A percentile compares a stretch with the other conserved stretches of the same genome.
These are phyloP conservation scores for Trametes maxima DNA, from an alignment of 768 basidiomycete genomes.

Conservation along the genomic window DNA sequence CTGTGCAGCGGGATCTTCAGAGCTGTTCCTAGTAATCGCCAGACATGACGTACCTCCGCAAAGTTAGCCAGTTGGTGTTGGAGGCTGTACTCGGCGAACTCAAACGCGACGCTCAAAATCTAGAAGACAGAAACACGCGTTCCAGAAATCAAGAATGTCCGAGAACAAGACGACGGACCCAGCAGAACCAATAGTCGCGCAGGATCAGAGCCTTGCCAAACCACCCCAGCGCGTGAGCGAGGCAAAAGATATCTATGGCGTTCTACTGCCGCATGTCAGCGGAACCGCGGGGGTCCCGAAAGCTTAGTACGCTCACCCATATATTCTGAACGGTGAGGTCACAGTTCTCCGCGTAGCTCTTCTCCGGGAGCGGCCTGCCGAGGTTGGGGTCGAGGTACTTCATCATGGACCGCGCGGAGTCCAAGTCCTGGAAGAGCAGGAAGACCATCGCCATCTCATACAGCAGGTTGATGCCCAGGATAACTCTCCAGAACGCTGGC, in stretches of 20 bases:
- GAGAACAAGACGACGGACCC: conserved; percentile 51
- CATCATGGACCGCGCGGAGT: conserved; percentile 79
- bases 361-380: conserved; percentile 76
- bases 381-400: conserved; percentile 72
- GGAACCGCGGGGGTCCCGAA: background rate
- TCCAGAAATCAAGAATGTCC: background rate
- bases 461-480: conserved; percentile 79
- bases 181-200: conserved; percentile 93
- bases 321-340: conserved; percentile 59
- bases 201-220: conserved; percentile 90
- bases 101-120: conserved; percentile 88
- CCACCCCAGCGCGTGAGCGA: conserved; percentile 87
- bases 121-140: conserved; percentile 32
- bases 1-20: conserved; percentile 39
- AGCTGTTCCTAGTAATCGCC: conserved; percentile 13
- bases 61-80: conserved; percentile 90
- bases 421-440: conserved; percentile 81
- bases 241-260: conserved; percentile 83
- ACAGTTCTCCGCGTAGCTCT: conserved; percentile 85
- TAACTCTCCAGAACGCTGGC: conserved; percentile 76
- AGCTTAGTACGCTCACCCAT: conserved; percentile 53
- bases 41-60: conserved; percentile 62
- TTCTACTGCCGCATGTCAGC: conserved; percentile 45
- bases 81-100: conserved; percentile 85
- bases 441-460: conserved; percentile 86